Evolutionary conservation across 2,329 filamentous ascomycete species (phyloP).

Genomic region (Ceratocystis alfenasii): DNA sequence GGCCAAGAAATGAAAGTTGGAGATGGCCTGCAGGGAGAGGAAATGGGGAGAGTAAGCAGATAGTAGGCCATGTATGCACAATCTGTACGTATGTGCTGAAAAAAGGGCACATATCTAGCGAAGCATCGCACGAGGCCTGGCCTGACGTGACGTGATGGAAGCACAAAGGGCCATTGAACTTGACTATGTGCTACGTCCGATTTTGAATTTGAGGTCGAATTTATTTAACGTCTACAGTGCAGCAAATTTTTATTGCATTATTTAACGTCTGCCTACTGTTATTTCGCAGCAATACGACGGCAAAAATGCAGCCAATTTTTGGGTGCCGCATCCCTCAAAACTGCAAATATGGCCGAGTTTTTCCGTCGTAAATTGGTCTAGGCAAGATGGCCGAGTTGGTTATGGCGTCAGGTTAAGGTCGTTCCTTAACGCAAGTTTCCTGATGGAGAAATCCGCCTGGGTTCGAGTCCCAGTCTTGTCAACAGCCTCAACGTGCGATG

Average conservation of each 20-base stretch:
- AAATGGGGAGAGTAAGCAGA: neutral
- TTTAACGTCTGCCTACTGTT: too few species aligned
- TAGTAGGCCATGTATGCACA: too few species aligned
- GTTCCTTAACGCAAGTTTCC: constrained; percentile 21
- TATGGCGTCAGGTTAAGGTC: constrained; percentile 31
- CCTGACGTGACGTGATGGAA: too few species aligned
- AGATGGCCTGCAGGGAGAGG: neutral
- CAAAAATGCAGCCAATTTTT: too few species aligned
- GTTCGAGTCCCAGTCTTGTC: constrained; percentile 23
- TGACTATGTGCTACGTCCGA: neutral
- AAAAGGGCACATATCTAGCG: too few species aligned
- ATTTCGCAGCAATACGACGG: too few species aligned
- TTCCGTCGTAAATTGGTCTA: neutral
- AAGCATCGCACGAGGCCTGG: too few species aligned
- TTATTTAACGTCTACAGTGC: neutral
- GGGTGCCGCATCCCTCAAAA: neutral
- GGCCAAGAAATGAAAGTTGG: neutral
- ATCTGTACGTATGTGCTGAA: neutral
- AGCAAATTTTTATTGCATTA: neutral
- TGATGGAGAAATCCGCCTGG: constrained; percentile 22
- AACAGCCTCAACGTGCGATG: neutral
- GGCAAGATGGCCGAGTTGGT: constrained; percentile 31
- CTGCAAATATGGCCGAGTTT: neutral
- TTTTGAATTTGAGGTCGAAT: too few species aligned
- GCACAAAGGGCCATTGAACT: neutral